Evolutionary conservation across 345 rosid genomes (phyloP), one percentile per base, ranked within the genome.

Genomic region (Turnera subulata): DNA sequence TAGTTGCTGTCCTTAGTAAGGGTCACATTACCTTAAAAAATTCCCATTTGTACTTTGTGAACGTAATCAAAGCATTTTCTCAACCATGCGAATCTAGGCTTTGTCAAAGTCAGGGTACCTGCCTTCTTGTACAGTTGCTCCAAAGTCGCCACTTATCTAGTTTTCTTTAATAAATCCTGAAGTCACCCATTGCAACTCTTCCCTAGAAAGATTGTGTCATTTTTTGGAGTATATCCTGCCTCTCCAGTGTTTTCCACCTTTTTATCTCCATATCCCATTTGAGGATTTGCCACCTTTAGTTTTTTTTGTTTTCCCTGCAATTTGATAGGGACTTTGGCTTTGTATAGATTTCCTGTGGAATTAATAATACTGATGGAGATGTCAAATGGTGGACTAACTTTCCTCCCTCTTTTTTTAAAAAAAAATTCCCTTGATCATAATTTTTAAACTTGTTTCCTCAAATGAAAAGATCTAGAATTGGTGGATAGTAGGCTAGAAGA

Each of bases 111-210:
- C 19, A 51, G 18, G 61, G 10, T 50, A 54, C 47, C 61, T 38
- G 33, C 14, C 21, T 46, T 38, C 38, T 45, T 59, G 60, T 51
- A 59, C 47, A 22, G 60, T 46, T 24, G 56, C 63, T n/a, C 56
- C 1, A 65, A 65, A 61, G 55, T 65, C 52, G 24, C 48, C 75
- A 39, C 59, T 24, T 58, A 11, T 1, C 50, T 19, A 47, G 17
- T 5, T 11, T 49, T 23, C 6, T 21, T 3, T 13, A 29, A 29
- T n/a, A 29, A 8, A 4, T 29, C 35, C 8, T 4, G 16, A 17
- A 33, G 38, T 35, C 53, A 32, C 33, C 35, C 22, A 52, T n/a
- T n/a, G n/a, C n/a, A n/a, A n/a, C n/a, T n/a, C n/a, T n/a, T n/a
- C n/a, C n/a, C n/a, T 35, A 52, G 32, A 32, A 46, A 13, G 26